phyloP scores from a whole-genome alignment of 2,329 filamentous ascomycete species.

The Tolypocladium nubicola region DNA sequence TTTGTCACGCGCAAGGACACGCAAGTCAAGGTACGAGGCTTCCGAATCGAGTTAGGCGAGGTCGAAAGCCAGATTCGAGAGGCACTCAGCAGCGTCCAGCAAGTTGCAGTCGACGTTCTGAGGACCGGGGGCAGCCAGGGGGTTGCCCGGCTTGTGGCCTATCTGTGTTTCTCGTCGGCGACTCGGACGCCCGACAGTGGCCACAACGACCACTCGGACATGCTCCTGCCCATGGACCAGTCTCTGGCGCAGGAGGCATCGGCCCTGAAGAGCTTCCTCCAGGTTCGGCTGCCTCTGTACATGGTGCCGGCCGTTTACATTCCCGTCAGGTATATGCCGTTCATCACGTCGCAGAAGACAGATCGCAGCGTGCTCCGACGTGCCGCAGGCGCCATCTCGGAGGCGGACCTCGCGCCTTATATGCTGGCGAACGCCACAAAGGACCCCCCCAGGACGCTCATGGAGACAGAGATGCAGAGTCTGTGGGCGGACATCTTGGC shows the following conservation, averaged over 20 bases:
- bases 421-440: not conserved
- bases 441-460: not conserved
- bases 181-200: too few species aligned
- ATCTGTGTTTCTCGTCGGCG: too few species aligned
- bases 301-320: slow-evolving; percentile 6
- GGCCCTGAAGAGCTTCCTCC: not conserved
- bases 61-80: slow-evolving; percentile 5
- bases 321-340: slow-evolving; percentile 1
- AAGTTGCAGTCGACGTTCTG: not conserved
- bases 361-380: slow-evolving; percentile 4
- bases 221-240: too few species aligned
- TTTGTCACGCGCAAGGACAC: slow-evolving; percentile 1
- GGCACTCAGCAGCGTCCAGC: not conserved
- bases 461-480: not conserved
- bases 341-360: slow-evolving; percentile 7
- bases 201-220: not conserved
- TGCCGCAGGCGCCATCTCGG: not conserved
- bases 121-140: not conserved
- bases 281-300: slow-evolving; percentile 1
- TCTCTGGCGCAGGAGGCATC: not conserved
- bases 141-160: not conserved
- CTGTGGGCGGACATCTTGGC: slow-evolving; percentile 3
- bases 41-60: slow-evolving; percentile 8
- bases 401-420: not conserved
- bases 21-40: slow-evolving; percentile 9